phyloP scores from a whole-genome alignment of 2,329 filamentous ascomycete genomes.

The Eutypella sp. region DNA sequence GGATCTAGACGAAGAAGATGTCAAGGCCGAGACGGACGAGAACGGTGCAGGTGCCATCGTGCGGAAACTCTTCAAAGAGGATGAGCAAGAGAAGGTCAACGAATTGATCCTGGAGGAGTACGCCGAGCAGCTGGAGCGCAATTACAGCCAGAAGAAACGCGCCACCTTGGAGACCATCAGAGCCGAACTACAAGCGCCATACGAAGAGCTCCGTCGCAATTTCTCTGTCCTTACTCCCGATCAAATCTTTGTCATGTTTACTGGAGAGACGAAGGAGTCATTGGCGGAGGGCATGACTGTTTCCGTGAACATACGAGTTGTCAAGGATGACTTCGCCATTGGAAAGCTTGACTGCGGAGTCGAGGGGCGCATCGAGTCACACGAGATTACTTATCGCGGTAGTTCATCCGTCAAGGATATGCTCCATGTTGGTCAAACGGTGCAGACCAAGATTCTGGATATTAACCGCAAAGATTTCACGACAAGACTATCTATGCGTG shows the following conservation, averaged over 20 bases:
- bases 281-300: slow-evolving; percentile 88
- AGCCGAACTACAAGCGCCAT: slow-evolving; percentile 85
- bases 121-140: slow-evolving; percentile 87
- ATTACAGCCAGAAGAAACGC: slow-evolving; percentile 90
- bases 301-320: slow-evolving; percentile 79
- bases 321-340: slow-evolving; percentile 89
- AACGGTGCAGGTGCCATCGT: slow-evolving; percentile 87
- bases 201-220: slow-evolving; percentile 84
- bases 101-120: slow-evolving; percentile 96
- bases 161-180: slow-evolving; percentile 95
- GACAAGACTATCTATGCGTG: slow-evolving; percentile 78
- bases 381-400: slow-evolving; percentile 72
- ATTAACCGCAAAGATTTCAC: slow-evolving; percentile 82
- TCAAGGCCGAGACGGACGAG: slow-evolving; percentile 89
- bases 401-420: slow-evolving; percentile 63
- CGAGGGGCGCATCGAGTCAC: slow-evolving; percentile 78
- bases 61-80: slow-evolving; percentile 89
- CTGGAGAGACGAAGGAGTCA: slow-evolving; percentile 82
- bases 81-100: slow-evolving; percentile 91
- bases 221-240: slow-evolving; percentile 67
- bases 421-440: slow-evolving; percentile 74
- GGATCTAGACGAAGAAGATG: slow-evolving; percentile 94
- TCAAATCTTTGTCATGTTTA: slow-evolving; percentile 94
- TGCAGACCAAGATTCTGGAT: slow-evolving; percentile 81
- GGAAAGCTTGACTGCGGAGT: slow-evolving; percentile 92